Conservation (phyloP, 805 yeast species). For the Teunomyces aglyptinius region DNA sequence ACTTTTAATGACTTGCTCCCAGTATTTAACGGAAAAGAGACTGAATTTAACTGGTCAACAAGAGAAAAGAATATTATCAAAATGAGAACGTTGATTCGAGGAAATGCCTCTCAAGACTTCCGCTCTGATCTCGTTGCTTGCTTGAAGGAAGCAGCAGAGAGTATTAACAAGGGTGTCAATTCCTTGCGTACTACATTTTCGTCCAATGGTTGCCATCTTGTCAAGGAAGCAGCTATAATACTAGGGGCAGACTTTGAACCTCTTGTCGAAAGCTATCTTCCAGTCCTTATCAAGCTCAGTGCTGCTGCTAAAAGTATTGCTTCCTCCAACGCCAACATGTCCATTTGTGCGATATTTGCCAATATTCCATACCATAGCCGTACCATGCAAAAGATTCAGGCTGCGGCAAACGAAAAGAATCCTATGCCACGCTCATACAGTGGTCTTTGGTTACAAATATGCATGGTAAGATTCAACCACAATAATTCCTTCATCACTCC, state of each 20-base stretch:
- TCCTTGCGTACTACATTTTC: slow-evolving; percentile 86
- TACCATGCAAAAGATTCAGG: slow-evolving; percentile 47
- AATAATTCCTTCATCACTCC: slow-evolving; percentile 24
- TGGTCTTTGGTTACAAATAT: slow-evolving; percentile 66
- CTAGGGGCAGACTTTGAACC: slow-evolving; percentile 43
- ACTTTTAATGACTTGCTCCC: slow-evolving; percentile 19
- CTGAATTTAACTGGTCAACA: slow-evolving; percentile 80
- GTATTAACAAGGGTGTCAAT: slow-evolving; percentile 59
- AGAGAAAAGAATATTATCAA: slow-evolving; percentile 64
- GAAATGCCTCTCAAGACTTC: slow-evolving; percentile 45
- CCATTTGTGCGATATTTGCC: slow-evolving; percentile 53
- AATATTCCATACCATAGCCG: slow-evolving; percentile 55
- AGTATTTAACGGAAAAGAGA: slow-evolving; percentile 68
- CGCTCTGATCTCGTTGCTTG: slow-evolving; percentile 36
- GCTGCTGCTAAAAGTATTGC: slow-evolving; percentile 64
- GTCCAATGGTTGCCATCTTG: slow-evolving; percentile 67
- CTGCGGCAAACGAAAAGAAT: slow-evolving; percentile 65
- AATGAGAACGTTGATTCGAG: slow-evolving; percentile 60
- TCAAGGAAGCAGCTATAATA: slow-evolving; percentile 60
- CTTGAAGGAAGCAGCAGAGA: slow-evolving; percentile 41
- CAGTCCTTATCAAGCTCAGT: slow-evolving; percentile 51
- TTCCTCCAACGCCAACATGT: slow-evolving; percentile 54
- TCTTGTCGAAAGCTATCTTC: slow-evolving; percentile 49
- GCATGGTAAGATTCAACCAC: slow-evolving; percentile 51
- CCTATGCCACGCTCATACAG: slow-evolving; percentile 68